Evolutionary conservation across 495 filamentous ascomycete genomes (phyloP).

Genomic region (Neurospora tetraspora): DNA sequence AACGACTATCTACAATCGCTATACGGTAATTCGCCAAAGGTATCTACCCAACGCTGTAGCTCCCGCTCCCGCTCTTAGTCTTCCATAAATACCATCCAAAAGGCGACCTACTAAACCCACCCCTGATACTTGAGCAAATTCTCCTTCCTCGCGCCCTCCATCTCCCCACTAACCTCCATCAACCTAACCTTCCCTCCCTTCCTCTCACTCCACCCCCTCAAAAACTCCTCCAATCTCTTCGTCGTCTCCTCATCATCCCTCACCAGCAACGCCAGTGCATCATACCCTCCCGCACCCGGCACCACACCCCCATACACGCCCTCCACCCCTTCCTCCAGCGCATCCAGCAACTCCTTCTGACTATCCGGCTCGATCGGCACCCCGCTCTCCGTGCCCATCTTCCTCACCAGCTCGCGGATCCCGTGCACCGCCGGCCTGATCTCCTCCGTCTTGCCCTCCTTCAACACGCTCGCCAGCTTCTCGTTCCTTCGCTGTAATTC

Average conservation of each 20-base stretch:
- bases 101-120: slow-evolving; percentile 39
- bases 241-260: slow-evolving; percentile 62
- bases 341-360: slow-evolving; percentile 78
- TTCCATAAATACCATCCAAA: background rate
- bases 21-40: background rate
- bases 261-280: slow-evolving; percentile 77
- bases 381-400: slow-evolving; percentile 60
- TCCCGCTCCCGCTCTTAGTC: background rate
- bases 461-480: slow-evolving; percentile 53
- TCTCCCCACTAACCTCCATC: slow-evolving; percentile 74
- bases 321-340: slow-evolving; percentile 49
- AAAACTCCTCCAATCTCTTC: slow-evolving; percentile 47
- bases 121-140: slow-evolving; percentile 47
- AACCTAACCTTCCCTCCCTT: slow-evolving; percentile 66
- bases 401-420: slow-evolving; percentile 49
- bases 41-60: background rate
- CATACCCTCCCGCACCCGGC: slow-evolving; percentile 88
- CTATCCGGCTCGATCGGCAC: slow-evolving; percentile 88
- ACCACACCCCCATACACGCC: slow-evolving; percentile 89
- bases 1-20: background rate
- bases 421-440: slow-evolving; percentile 26
- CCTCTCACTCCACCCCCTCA: slow-evolving; percentile 55
- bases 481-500: slow-evolving; percentile 67
- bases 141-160: slow-evolving; percentile 72
- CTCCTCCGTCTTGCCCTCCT: slow-evolving; percentile 27